Base-by-base conservation (phyloP, 2,329 filamentous ascomycete genomes). In the Penicillium sp. region DNA sequence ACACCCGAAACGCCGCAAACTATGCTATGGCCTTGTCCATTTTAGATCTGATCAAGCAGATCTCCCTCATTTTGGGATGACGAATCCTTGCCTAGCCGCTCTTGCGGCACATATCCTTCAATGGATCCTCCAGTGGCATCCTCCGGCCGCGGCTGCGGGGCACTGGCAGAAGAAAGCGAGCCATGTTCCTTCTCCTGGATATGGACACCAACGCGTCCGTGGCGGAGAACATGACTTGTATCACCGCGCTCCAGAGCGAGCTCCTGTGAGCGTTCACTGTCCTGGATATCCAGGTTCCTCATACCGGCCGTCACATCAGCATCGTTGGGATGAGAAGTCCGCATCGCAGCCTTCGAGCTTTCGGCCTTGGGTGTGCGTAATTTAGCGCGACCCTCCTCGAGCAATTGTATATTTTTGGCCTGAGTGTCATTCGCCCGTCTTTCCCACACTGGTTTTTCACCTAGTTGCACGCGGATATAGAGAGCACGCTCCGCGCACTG, bases 401-500 rank as follows among this genome's bases (percentile, higher is more conserved):
- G 70, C 31, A 90, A 65, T 31, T 87, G 79, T 55, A 90, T 82
- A 39, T 77, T 68, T 36, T 79, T 77, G 1, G 75, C 74, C 27
- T 80, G 59, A 10, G 54, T 50, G 43, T 66, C 67, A 25, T 61
- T 79, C 3, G 81, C 84, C 5, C 81, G 81, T 46, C 92, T 80
- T 71, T 94, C 84, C 90, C 92, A 96, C 0, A 89, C 89, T 0
- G 91, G 90, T 56, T 88, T 86, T 66, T 94, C 88, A 58, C 82
- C 87, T 35, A 97, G 81, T 77, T 99, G 94, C 22, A 95, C 88
- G 65, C 91, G 89, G 62, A 97, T 80, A 70, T 91, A 96, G 59
- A 95, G 78, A 2, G 89, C 91, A 44, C 89, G 81, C 58, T 84
- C 82, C 2, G 89, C 89, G 73, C 94, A 99, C 35, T 79, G 79